phyloP scores from a whole-genome alignment of 2,329 filamentous ascomycete species.

The Colletotrichum spaethianum region DNA sequence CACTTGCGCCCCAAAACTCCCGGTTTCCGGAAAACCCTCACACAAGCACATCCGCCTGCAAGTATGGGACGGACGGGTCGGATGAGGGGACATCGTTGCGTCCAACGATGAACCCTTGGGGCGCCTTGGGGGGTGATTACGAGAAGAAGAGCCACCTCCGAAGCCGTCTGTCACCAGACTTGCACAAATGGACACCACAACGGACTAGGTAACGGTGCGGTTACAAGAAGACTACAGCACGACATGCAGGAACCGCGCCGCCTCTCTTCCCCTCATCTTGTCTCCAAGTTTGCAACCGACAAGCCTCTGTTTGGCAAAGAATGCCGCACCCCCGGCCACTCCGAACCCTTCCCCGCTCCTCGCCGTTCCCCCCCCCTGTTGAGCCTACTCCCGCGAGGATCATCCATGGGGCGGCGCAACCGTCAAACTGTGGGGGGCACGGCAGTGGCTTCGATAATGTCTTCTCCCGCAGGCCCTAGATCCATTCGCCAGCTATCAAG shows the following conservation, averaged over 20 bases:
- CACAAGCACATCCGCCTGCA: conserved; percentile 11
- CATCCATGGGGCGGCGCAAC: conserved; percentile 25
- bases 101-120: neutral
- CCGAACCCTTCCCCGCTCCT: conserved; percentile 33
- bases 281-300: conserved; percentile 22
- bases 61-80: conserved; percentile 23
- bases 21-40: conserved; percentile 11
- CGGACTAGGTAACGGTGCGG: conserved; percentile 18
- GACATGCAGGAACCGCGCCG: conserved; percentile 36
- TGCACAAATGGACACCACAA: neutral
- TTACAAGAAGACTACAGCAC: conserved; percentile 1
- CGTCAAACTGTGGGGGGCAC: conserved; percentile 29
- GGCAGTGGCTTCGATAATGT: conserved; percentile 27
- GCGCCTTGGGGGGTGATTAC: conserved; percentile 6
- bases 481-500: neutral
- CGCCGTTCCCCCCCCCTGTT: conserved; percentile 20
- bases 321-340: conserved; percentile 31
- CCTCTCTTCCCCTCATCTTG: conserved; percentile 26
- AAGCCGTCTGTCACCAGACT: conserved; percentile 17
- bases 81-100: conserved; percentile 20
- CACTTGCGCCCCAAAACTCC: conserved; percentile 5
- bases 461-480: conserved; percentile 21
- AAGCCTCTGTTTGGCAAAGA: conserved; percentile 24
- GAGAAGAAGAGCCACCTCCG: conserved; percentile 33
- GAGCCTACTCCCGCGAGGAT: conserved; percentile 29